These are phyloP conservation scores for Hypoxylon sp. DNA, from an alignment of 2,329 filamentous ascomycete species.

Conservation along the genomic window DNA sequence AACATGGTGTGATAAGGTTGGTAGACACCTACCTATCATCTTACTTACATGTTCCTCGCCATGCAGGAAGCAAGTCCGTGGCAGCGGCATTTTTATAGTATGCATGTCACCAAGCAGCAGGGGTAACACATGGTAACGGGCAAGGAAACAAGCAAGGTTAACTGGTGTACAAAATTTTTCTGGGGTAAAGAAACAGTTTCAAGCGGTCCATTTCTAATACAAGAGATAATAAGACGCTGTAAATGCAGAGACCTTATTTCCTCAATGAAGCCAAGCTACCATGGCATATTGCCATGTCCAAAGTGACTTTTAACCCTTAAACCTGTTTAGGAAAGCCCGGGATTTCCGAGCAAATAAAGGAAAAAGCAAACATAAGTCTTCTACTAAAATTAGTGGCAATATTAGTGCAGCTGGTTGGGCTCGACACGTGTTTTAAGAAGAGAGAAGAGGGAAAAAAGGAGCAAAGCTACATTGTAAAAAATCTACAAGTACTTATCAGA, in stretches of 20 bases:
- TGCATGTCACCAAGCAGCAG: slow-evolving; percentile 52
- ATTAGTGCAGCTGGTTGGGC: slow-evolving; percentile 8
- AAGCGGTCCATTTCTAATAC: slow-evolving; percentile 14
- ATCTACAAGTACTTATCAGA: slow-evolving; percentile 9
- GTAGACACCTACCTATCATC: slow-evolving; percentile 1
- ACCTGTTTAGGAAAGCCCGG: slow-evolving; percentile 3
- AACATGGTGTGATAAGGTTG: slow-evolving; percentile 9
- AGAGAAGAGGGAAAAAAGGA: neutral
- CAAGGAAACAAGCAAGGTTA: slow-evolving; percentile 44
- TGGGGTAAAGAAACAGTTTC: slow-evolving; percentile 41
- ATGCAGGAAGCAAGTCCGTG: slow-evolving; percentile 47
- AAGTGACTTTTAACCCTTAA: neutral
- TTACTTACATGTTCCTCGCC: slow-evolving; percentile 25
- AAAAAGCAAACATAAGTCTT: slow-evolving; percentile 8
- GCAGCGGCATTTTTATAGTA: slow-evolving; percentile 35
- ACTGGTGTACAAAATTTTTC: slow-evolving; percentile 34
- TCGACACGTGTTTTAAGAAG: slow-evolving; percentile 26
- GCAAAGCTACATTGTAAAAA: neutral
- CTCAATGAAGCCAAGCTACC: neutral
- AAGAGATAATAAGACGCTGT: slow-evolving; percentile 14
- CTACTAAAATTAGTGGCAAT: slow-evolving; percentile 1
- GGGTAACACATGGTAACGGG: slow-evolving; percentile 54
- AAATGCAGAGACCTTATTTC: slow-evolving; percentile 12
- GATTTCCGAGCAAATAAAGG: neutral
- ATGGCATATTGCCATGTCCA: neutral